A percentile compares a stretch with the other conserved stretches of the same genome.
These are phyloP conservation scores for Platanus orientalis DNA, from an alignment of 164 flowering plant genomes.

Conservation along the genomic window DNA sequence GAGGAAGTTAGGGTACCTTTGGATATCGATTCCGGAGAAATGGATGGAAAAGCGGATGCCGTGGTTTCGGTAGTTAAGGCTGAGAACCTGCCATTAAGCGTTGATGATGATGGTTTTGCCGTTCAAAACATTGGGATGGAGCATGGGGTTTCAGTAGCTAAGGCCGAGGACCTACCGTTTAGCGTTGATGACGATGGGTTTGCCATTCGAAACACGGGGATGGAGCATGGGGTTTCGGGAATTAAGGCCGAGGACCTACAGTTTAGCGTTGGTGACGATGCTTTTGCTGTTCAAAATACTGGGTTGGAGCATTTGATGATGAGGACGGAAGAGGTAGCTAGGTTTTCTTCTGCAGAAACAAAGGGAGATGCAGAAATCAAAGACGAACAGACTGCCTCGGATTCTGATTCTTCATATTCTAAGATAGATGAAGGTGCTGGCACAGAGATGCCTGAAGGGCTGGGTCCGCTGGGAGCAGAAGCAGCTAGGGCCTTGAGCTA, in stretches of 20 bases:
- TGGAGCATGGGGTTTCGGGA: conserved; percentile 7
- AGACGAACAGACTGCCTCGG: not conserved
- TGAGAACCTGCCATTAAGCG: too few species aligned
- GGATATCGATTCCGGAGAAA: conserved; percentile 3
- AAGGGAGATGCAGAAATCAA: not conserved
- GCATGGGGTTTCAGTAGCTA: too few species aligned
- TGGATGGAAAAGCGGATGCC: not conserved
- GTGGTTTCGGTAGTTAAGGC: conserved; percentile 9
- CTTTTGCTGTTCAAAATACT: conserved; percentile 3
- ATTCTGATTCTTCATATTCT: conserved; percentile 6
- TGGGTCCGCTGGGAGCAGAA: conserved; percentile 12
- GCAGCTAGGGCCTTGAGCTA: conserved; percentile 2
- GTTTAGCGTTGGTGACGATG: not conserved
- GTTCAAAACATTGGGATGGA: too few species aligned
- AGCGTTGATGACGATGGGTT: too few species aligned
- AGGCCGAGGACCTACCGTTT: too few species aligned
- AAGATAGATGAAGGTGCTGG: conserved; percentile 9
- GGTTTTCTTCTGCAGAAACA: too few species aligned
- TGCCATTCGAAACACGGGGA: too few species aligned
- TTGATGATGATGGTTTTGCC: too few species aligned
- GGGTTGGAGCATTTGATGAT: not conserved
- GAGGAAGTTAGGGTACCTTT: too few species aligned
- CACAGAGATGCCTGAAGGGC: conserved; percentile 8
- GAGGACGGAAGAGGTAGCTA: too few species aligned
- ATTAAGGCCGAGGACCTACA: not conserved